Conservation (phyloP, 257 asterid genomes). For the Salvia hispanica region DNA sequence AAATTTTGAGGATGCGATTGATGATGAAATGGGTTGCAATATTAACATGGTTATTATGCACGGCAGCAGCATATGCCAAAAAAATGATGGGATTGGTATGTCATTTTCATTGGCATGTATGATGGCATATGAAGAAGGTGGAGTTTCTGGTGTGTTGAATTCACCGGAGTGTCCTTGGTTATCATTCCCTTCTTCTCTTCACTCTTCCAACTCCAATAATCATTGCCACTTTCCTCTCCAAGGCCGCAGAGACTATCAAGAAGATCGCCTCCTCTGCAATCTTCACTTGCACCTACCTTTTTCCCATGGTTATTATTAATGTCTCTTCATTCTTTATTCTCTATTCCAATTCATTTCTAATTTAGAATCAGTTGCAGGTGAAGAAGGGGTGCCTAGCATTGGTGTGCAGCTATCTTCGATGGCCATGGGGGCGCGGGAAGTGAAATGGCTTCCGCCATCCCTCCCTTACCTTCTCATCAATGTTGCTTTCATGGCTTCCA, state of each 20-base stretch:
- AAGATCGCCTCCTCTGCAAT: conserved; percentile 70
- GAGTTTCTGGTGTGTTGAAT: conserved; percentile 51
- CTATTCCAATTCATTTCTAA: background rate
- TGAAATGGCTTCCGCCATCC: conserved; percentile 65
- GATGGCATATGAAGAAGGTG: conserved; percentile 71
- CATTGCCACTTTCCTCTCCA: conserved; percentile 58
- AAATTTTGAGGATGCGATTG: conserved; percentile 9
- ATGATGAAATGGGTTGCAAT: conserved; percentile 31
- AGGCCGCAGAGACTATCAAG: conserved; percentile 73
- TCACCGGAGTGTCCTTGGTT: conserved; percentile 59
- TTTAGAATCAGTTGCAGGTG: conserved; percentile 38
- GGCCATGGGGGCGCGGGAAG: conserved; percentile 92
- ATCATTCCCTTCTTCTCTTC: conserved; percentile 34
- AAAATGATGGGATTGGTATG: conserved; percentile 45
- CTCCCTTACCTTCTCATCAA: conserved; percentile 51
- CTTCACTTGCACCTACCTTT: conserved; percentile 52
- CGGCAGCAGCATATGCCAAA: conserved; percentile 21
- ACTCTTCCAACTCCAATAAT: conserved; percentile 34
- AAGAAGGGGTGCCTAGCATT: conserved; percentile 32
- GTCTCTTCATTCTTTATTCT: background rate
- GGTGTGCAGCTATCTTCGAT: conserved; percentile 78
- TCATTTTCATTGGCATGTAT: conserved; percentile 63
- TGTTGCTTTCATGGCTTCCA: conserved; percentile 47
- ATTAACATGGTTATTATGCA: conserved; percentile 29
- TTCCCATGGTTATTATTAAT: background rate